These are phyloP conservation scores for Coemansia erecta DNA, from an alignment of 192 early-diverging fungal species.

Conservation along the genomic window DNA sequence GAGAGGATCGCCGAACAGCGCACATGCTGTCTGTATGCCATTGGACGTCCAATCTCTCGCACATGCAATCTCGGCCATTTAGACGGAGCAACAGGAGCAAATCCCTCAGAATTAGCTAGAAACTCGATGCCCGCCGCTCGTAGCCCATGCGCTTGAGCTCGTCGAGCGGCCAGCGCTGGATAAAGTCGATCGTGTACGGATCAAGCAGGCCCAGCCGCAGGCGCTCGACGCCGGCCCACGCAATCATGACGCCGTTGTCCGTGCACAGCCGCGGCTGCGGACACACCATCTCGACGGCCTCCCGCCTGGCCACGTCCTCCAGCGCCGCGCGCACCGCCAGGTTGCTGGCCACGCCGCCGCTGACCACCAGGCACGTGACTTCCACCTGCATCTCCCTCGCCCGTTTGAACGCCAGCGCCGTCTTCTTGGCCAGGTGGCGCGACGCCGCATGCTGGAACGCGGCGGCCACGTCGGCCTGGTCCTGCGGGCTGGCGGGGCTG, in stretches of 20 bases:
- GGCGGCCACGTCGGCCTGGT: constrained; percentile 64
- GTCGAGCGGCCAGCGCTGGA: constrained; percentile 75
- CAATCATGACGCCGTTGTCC: constrained; percentile 85
- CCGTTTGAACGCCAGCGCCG: constrained; percentile 55
- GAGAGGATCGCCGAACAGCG: too few species aligned
- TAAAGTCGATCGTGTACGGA: constrained; percentile 67
- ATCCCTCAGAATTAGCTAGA: constrained; percentile 2
- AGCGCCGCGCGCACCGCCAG: constrained; percentile 53
- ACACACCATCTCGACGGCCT: constrained; percentile 59
- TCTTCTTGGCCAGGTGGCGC: constrained; percentile 66
- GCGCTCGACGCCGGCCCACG: constrained; percentile 79
- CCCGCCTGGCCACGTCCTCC: constrained; percentile 34
- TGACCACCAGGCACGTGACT: constrained; percentile 61
- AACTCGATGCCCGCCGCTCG: constrained; percentile 14
- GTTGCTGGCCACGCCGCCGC: constrained; percentile 81
- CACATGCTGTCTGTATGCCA: too few species aligned
- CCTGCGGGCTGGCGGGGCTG: constrained; percentile 16
- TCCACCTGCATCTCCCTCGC: constrained; percentile 30
- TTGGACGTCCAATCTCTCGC: too few species aligned
- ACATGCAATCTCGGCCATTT: background rate
- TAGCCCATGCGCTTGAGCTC: constrained; percentile 48
- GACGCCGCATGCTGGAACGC: constrained; percentile 67
- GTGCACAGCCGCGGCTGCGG: constrained; percentile 77
- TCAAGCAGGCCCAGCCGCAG: constrained; percentile 63
- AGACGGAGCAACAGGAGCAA: background rate